Base-by-base conservation (phyloP, 1,284 basidiomycete species). In the Heterobasidion parviporum region DNA sequence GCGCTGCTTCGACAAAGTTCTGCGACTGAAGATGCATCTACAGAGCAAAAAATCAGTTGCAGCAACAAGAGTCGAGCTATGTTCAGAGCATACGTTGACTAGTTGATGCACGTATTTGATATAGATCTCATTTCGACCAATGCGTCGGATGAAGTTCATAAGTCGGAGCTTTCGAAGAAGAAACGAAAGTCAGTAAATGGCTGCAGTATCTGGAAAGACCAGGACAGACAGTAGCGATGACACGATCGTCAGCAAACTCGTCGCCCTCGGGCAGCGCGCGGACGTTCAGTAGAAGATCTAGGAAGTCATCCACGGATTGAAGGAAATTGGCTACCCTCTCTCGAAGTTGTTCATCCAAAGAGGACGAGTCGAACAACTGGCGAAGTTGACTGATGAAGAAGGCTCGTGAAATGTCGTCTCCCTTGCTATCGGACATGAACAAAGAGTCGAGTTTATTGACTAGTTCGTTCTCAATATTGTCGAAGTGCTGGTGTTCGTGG, bases 301-400 rank as follows among this genome's bases (percentile, higher is more conserved):
- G 80, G 83, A 99, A 99, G 32, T 89, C 80, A 65, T 97, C 92
- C 7, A 98, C 89, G 9, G 92, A 91, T 62, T 93, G 86, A 41
- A 99, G 75, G 77, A 98, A 98, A 35, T 73, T 76, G 2, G 85
- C 82, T 32, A 97, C 89, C 34, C 90, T 83, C 50, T 84, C 79
- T 8, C 89, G 83, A 50, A 98, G 79, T 53, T 81, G 78, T 50
- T 86, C 81, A 60, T 97, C 91, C 12, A 95, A 87, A 35, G 87
- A 80, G 0, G 90, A 83, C 14, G 81, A 79, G 56, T 96, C 92
- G 66, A 98, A 97, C 3, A 97, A 76, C 59, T 87, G 82, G 12
- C 93, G 85, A 50, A 99, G 80, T 61, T 97, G 92, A n/a, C 86
- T 82, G 63, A 98, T 89, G 74, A 98, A 98, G 73, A 96, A 95